Evolutionary conservation across 371 early-diverging fungal genomes (phyloP).

Genomic region (Mucor sp.): DNA sequence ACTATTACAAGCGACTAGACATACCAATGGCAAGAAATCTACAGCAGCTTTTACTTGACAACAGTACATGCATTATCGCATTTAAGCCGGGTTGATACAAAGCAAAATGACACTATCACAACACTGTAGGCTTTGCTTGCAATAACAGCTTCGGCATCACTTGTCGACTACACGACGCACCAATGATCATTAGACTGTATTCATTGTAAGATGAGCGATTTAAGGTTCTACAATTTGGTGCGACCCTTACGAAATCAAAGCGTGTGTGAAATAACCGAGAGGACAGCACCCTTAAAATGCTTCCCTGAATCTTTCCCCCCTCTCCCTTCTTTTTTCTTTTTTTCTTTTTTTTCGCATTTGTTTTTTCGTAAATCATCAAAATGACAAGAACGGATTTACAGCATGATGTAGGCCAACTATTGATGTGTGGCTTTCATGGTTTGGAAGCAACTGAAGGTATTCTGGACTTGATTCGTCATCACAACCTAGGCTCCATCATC

Average conservation of each 20-base stretch:
- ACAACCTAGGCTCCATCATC: constrained; percentile 48
- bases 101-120: no score
- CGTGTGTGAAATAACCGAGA: neutral
- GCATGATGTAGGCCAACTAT: constrained; percentile 35
- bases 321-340: constrained; percentile 1
- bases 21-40: no score
- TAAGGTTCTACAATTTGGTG: neutral
- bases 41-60: no score
- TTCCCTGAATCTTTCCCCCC: neutral
- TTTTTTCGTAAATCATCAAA: neutral
- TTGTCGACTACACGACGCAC: no score
- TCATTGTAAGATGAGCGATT: neutral
- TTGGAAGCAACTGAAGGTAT: constrained; percentile 40
- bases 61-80: no score
- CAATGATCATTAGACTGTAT: no score
- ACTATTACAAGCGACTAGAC: no score
- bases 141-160: no score
- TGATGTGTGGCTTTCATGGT: constrained; percentile 54
- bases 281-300: neutral
- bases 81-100: no score
- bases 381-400: constrained; percentile 14
- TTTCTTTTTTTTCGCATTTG: constrained; percentile 5
- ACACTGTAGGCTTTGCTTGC: no score
- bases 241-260: neutral
- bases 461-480: constrained; percentile 42